phyloP scores from a whole-genome alignment of 2,329 filamentous ascomycete genomes.

The Arachnopeziza araneosa region DNA sequence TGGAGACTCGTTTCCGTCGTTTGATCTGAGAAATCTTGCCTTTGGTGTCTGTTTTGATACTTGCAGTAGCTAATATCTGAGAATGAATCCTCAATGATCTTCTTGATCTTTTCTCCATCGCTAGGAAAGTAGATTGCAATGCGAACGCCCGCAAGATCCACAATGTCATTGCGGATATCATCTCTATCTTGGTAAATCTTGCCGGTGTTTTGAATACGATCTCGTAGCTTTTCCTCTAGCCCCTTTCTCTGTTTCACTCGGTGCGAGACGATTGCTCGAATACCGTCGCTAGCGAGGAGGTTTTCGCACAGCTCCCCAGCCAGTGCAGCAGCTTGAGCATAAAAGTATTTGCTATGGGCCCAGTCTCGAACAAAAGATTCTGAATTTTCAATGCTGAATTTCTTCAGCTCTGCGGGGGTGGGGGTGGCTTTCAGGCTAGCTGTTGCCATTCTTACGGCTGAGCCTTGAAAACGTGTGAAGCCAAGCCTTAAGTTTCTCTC shows the following conservation, averaged over 20 bases:
- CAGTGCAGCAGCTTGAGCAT: conserved; percentile 3
- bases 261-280: conserved; percentile 9
- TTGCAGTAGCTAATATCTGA: conserved; percentile 1
- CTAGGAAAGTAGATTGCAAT: conserved; percentile 13
- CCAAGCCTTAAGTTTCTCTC: too few relatives aligned
- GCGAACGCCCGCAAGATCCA: conserved; percentile 12
- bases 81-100: conserved; percentile 10
- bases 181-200: not conserved
- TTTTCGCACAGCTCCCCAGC: conserved; percentile 8
- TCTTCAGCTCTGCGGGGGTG: too few relatives aligned
- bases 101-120: conserved; percentile 10
- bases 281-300: conserved; percentile 6
- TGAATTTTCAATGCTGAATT: too few relatives aligned
- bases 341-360: conserved; percentile 10
- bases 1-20: not conserved
- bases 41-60: not conserved
- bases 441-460: too few relatives aligned
- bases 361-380: conserved; percentile 7
- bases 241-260: conserved; percentile 6
- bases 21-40: not conserved
- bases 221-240: conserved; percentile 6
- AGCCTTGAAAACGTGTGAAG: too few relatives aligned
- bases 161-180: conserved; percentile 8
- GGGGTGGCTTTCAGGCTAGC: too few relatives aligned
- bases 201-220: not conserved